Percentiles rank a stretch among this genome's conserved stretches.
phyloP scores from a whole-genome alignment of 139 green algal genomes.

The Chlamydomonas sphaeroides region DNA sequence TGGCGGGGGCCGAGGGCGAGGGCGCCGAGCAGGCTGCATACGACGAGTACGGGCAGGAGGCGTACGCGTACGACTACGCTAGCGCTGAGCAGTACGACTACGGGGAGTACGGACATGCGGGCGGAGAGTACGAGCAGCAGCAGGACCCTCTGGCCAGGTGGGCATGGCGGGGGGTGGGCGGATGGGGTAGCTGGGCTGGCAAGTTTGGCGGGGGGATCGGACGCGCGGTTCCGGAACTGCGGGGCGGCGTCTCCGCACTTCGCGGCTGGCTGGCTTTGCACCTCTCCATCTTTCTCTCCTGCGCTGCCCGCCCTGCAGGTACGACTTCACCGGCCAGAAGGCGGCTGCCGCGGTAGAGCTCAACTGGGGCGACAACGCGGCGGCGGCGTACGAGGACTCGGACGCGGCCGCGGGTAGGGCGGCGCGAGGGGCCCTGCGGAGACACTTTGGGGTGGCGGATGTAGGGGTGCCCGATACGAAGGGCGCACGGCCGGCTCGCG shows the following conservation, averaged over 20 bases:
- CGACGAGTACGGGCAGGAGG: conserved; percentile 4
- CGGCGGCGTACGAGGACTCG: background rate
- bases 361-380: conserved; percentile 22
- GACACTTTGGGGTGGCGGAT: background rate
- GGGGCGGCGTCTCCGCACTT: no score
- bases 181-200: background rate
- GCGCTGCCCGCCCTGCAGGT: background rate
- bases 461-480: no score
- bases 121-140: conserved; percentile 5
- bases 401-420: background rate
- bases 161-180: background rate
- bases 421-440: background rate
- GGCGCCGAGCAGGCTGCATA: conserved; percentile 6
- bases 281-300: background rate
- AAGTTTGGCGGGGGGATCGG: background rate
- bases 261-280: no score
- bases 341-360: conserved; percentile 38
- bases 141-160: conserved; percentile 35
- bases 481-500: no score
- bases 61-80: conserved; percentile 30
- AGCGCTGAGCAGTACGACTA: conserved; percentile 23
- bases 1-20: background rate
- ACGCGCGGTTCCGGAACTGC: no score
- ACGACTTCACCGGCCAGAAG: conserved; percentile 21
- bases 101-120: conserved; percentile 13